Conservation (phyloP, 352 stramenopile genomes). For the Phytopythium kandeliae region DNA sequence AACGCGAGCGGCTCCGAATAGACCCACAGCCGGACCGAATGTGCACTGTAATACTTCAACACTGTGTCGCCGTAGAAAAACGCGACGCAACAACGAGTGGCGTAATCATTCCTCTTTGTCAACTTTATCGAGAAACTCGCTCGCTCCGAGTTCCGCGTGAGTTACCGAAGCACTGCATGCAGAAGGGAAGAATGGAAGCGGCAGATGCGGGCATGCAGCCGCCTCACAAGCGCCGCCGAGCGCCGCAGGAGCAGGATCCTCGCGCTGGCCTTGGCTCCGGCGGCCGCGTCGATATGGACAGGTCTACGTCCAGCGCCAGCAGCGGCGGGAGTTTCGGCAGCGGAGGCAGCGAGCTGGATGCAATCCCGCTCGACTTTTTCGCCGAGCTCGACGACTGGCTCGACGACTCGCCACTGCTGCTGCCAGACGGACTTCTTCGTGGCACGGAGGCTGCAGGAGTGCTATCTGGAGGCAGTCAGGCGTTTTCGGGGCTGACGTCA, state of each 20-base stretch:
- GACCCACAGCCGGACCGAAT: not conserved
- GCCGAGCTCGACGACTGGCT: constrained; percentile 24
- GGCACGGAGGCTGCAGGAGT: not conserved
- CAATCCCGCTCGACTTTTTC: constrained; percentile 14
- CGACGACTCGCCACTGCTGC: not conserved
- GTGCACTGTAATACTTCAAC: not conserved
- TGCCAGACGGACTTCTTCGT: no score
- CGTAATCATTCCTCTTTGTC: not conserved
- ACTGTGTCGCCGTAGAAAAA: not conserved
- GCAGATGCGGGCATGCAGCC: not conserved
- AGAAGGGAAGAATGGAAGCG: no score
- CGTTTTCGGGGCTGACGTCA: no score
- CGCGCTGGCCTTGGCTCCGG: not conserved
- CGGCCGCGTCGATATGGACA: not conserved
- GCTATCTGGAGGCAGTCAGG: no score
- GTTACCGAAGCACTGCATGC: no score
- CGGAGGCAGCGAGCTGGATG: not conserved
- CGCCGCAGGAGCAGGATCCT: not conserved
- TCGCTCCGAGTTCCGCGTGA: no score
- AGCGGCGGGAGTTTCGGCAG: not conserved
- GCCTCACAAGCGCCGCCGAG: not conserved
- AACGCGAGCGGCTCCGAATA: not conserved
- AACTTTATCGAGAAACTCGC: not conserved
- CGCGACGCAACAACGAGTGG: no score
- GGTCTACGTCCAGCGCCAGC: not conserved